Evolutionary conservation across 257 asterid species (phyloP).

Genomic region (Ocimum tenuiflorum): DNA sequence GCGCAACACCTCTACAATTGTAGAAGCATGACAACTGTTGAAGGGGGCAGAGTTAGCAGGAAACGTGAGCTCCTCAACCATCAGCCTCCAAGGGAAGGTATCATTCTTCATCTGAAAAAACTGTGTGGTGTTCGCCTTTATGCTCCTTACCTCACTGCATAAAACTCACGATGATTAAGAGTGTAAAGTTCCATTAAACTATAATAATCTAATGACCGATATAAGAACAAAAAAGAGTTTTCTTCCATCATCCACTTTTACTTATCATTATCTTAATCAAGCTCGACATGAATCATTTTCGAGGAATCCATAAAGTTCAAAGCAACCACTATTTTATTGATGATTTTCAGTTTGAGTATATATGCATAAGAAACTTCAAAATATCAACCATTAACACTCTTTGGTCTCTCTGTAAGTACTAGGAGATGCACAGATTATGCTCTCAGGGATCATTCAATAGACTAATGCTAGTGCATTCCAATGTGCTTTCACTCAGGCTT

Average conservation of each 20-base stretch:
- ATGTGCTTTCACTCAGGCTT: not conserved
- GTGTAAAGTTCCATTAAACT: not conserved
- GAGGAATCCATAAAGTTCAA: not conserved
- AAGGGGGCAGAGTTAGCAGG: conserved; percentile 62
- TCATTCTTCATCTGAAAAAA: conserved; percentile 35
- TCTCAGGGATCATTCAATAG: not conserved
- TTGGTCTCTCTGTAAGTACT: not conserved
- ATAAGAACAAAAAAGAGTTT: not conserved
- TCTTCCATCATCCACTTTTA: not conserved
- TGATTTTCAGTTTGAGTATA: not conserved
- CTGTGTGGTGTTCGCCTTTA: conserved; percentile 12
- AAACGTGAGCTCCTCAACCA: conserved; percentile 70
- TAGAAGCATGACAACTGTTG: conserved; percentile 89
- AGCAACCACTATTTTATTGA: not conserved
- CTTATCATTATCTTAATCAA: not conserved
- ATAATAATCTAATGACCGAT: not conserved
- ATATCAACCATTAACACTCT: not conserved
- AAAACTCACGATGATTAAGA: not conserved
- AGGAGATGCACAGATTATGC: not conserved
- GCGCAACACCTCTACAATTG: conserved; percentile 71
- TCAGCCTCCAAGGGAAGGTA: conserved; percentile 48
- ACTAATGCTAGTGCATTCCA: not conserved
- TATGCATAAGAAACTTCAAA: not conserved
- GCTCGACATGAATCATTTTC: not conserved
- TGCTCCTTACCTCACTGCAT: conserved; percentile 35